These are phyloP conservation scores for Russula emetica DNA, from an alignment of 768 basidiomycete species.

Conservation along the genomic window DNA sequence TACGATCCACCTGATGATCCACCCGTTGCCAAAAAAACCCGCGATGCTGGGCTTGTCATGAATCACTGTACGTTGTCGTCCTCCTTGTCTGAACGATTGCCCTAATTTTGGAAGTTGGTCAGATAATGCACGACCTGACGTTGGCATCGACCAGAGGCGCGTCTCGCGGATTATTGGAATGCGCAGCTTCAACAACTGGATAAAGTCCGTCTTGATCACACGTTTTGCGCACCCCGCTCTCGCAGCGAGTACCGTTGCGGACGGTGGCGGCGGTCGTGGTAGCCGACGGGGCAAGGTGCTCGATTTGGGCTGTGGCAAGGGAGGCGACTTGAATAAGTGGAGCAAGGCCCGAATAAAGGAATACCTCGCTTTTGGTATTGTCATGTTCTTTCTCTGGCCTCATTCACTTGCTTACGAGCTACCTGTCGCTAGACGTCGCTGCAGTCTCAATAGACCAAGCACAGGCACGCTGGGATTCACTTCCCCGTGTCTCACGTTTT, in stretches of 20 bases:
- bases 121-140: slow-evolving; percentile 94
- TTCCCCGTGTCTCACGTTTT: slow-evolving; percentile 52
- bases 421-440: slow-evolving; percentile 67
- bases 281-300: slow-evolving; percentile 68
- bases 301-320: slow-evolving; percentile 98
- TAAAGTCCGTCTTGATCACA: slow-evolving; percentile 93
- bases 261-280: slow-evolving; percentile 31
- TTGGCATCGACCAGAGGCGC: slow-evolving; percentile 76
- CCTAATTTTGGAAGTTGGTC: slow-evolving; percentile 7
- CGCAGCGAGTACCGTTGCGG: slow-evolving; percentile 24
- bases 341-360: slow-evolving; percentile 76
- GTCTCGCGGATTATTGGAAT: slow-evolving; percentile 95
- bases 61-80: slow-evolving; percentile 63
- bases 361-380: slow-evolving; percentile 74
- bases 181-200: slow-evolving; percentile 99
- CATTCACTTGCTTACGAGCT: slow-evolving; percentile 14
- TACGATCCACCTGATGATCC: slow-evolving; percentile 23
- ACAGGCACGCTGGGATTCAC: slow-evolving; percentile 57
- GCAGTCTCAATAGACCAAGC: slow-evolving; percentile 86
- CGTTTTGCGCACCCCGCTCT: slow-evolving; percentile 79
- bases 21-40: slow-evolving; percentile 44
- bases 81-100: neutral
- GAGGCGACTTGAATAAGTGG: slow-evolving; percentile 97
- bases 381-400: slow-evolving; percentile 23
- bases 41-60: slow-evolving; percentile 71